These are phyloP conservation scores for Penicillium chermesinum DNA, from an alignment of 495 filamentous ascomycete genomes.

Conservation along the genomic window DNA sequence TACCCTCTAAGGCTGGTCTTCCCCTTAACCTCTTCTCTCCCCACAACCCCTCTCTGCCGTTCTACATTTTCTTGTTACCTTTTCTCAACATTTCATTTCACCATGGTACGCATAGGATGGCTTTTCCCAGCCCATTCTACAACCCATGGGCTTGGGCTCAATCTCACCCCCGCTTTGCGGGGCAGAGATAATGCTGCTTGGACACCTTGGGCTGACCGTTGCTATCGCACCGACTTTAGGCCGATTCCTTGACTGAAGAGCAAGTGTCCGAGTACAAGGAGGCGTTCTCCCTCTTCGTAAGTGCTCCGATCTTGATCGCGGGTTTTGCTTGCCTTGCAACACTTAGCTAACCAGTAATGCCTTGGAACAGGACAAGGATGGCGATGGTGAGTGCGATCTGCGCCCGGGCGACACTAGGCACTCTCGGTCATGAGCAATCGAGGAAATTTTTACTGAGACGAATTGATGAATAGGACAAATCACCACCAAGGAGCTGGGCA, in stretches of 20 bases:
- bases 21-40: slow-evolving; percentile 22
- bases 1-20: slow-evolving; percentile 18
- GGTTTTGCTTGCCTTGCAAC: too few species aligned
- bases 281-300: slow-evolving; percentile 98
- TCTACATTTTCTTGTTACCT: slow-evolving; percentile 1
- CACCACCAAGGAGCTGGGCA: slow-evolving; percentile 98
- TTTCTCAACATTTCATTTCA: slow-evolving; percentile 7
- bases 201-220: slow-evolving; percentile 22
- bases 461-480: slow-evolving; percentile 70
- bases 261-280: slow-evolving; percentile 99
- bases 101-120: slow-evolving; percentile 2
- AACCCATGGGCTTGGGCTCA: slow-evolving; percentile 3
- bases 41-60: slow-evolving; percentile 15
- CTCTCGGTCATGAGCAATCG: background rate
- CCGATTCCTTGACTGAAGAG: slow-evolving; percentile 94
- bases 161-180: slow-evolving; percentile 35
- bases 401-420: slow-evolving; percentile 2
- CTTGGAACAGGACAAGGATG: slow-evolving; percentile 86
- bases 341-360: slow-evolving; percentile 5
- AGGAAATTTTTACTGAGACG: background rate
- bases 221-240: slow-evolving; percentile 45
- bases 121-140: background rate
- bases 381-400: slow-evolving; percentile 78
- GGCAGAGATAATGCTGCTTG: slow-evolving; percentile 23
- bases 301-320: slow-evolving; percentile 34